Evolutionary conservation across 345 rosid species (phyloP).

Genomic region (Populus simonii): DNA sequence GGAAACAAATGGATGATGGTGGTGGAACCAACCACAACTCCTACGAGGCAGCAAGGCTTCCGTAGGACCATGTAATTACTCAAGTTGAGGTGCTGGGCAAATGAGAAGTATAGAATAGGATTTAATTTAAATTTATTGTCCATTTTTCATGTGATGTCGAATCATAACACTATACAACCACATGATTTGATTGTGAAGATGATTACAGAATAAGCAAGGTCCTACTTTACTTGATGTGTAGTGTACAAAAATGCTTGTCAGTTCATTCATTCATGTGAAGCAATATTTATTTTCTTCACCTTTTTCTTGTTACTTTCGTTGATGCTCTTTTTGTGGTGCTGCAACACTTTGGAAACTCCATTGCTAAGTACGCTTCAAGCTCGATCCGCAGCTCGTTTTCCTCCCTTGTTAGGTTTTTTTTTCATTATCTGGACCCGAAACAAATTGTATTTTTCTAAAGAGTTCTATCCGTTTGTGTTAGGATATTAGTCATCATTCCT

Average conservation of each 20-base stretch:
- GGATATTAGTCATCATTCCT: too few species aligned
- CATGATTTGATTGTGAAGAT: conserved; percentile 58
- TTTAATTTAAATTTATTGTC: conserved; percentile 22
- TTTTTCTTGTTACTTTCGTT: background rate
- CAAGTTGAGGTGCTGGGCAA: conserved; percentile 18
- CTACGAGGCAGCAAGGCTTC: conserved; percentile 56
- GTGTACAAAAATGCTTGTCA: conserved; percentile 18
- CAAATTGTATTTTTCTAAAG: too few species aligned
- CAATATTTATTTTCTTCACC: background rate
- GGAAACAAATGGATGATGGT: conserved; percentile 22
- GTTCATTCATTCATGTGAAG: conserved; percentile 4
- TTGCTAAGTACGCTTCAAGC: background rate
- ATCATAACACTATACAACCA: conserved; percentile 27
- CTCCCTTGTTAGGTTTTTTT: too few species aligned
- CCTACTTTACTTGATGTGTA: conserved; percentile 20
- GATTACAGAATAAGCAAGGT: conserved; percentile 59
- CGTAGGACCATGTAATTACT: conserved; percentile 52
- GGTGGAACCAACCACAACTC: conserved; percentile 35
- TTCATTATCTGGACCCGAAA: too few species aligned
- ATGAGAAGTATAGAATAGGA: conserved; percentile 29
- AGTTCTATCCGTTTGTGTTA: too few species aligned
- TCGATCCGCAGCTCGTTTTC: background rate
- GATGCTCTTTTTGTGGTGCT: background rate
- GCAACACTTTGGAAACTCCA: background rate
- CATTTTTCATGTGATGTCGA: conserved; percentile 24